Evolutionary conservation across 108 stramenopile species (phyloP).

Genomic region (Seminavis robusta): DNA sequence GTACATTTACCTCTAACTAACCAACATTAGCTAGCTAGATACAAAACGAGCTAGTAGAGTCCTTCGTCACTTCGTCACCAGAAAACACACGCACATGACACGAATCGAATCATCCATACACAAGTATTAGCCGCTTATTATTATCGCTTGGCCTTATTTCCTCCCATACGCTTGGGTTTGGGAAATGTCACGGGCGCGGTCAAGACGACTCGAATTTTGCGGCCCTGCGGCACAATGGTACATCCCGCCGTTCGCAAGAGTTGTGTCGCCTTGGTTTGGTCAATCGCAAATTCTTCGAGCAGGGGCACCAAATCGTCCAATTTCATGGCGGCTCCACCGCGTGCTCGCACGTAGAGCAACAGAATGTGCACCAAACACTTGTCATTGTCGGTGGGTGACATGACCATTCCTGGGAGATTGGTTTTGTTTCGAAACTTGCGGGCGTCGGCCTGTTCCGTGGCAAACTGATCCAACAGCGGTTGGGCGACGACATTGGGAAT

Average conservation of each 20-base stretch:
- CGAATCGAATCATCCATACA: no score
- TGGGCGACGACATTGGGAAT: slow-evolving; percentile 49
- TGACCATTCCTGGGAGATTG: slow-evolving; percentile 32
- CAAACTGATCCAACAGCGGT: slow-evolving; percentile 58
- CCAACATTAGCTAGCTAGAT: no score
- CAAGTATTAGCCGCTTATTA: no score
- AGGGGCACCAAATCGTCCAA: slow-evolving; percentile 47
- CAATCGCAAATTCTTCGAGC: slow-evolving; percentile 60
- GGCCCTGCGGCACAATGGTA: slow-evolving; percentile 31
- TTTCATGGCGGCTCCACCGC: slow-evolving; percentile 50
- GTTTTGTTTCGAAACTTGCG: no score
- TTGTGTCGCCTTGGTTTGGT: slow-evolving; percentile 35
- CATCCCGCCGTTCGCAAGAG: slow-evolving; percentile 78
- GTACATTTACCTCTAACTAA: no score
- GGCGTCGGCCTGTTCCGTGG: slow-evolving; percentile 25
- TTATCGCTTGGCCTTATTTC: no score
- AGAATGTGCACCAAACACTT: slow-evolving; percentile 57
- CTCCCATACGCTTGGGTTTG: slow-evolving; percentile 31
- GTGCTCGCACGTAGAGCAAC: slow-evolving; percentile 66
- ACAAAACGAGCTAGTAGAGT: no score
- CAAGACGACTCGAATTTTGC: slow-evolving; percentile 37
- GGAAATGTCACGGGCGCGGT: slow-evolving; percentile 74
- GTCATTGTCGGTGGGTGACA: slow-evolving; percentile 54
- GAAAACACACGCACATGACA: no score
- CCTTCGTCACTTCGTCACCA: no score